These are phyloP conservation scores for Zygosaccharomyces bailii DNA, from an alignment of 805 yeast species.

Conservation along the genomic window DNA sequence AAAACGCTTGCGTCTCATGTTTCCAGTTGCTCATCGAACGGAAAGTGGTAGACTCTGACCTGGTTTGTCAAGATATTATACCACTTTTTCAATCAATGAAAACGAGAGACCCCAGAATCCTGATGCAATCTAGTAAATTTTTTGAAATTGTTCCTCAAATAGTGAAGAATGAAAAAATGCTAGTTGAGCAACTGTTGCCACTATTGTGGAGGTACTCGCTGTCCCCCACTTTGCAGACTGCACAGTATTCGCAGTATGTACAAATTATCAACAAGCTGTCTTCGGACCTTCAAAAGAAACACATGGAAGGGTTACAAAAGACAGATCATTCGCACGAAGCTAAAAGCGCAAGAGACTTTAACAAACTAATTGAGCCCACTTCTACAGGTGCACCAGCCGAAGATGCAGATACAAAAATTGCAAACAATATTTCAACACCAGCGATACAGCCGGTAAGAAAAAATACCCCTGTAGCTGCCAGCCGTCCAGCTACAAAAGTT, in stretches of 20 bases:
- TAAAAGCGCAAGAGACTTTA: slow-evolving; percentile 24
- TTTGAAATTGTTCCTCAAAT: slow-evolving; percentile 38
- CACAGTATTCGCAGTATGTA: slow-evolving; percentile 42
- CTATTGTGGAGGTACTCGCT: slow-evolving; percentile 49
- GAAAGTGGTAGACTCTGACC: slow-evolving; percentile 64
- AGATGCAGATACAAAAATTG: slow-evolving; percentile 27
- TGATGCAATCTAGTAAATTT: slow-evolving; percentile 46
- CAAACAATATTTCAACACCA: slow-evolving; percentile 24
- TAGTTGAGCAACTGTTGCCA: slow-evolving; percentile 53
- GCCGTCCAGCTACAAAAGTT: background rate
- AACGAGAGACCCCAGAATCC: slow-evolving; percentile 67
- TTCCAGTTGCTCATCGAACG: slow-evolving; percentile 55
- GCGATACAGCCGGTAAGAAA: slow-evolving; percentile 29
- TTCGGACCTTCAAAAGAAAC: slow-evolving; percentile 43
- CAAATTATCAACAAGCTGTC: slow-evolving; percentile 42
- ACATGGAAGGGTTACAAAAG: slow-evolving; percentile 34
- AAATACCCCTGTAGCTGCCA: background rate
- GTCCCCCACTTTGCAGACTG: slow-evolving; percentile 41
- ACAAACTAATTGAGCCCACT: slow-evolving; percentile 23
- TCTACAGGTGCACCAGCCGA: slow-evolving; percentile 9
- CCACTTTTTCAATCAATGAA: slow-evolving; percentile 75
- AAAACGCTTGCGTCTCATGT: slow-evolving; percentile 60
- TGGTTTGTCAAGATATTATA: slow-evolving; percentile 72
- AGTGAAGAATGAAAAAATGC: slow-evolving; percentile 47
- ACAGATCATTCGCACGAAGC: slow-evolving; percentile 16